These are phyloP conservation scores for Neurospora sp. DNA, from an alignment of 495 filamentous ascomycete species.

Conservation along the genomic window DNA sequence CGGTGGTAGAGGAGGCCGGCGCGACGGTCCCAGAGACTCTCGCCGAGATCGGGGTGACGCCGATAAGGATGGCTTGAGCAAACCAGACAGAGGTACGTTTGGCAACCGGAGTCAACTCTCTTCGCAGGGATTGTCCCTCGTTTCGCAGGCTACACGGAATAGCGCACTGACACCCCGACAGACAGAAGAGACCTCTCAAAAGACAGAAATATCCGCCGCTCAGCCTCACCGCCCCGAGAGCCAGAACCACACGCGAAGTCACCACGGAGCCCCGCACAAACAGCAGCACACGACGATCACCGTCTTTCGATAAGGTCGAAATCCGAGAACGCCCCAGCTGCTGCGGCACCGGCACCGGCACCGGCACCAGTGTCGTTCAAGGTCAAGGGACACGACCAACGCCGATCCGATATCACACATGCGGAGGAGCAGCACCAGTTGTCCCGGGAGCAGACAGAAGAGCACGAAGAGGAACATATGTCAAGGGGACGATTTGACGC, in stretches of 20 bases:
- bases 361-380: constrained; percentile 25
- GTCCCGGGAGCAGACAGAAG: constrained; percentile 9
- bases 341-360: constrained; percentile 16
- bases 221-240: constrained; percentile 7
- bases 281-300: constrained; percentile 6
- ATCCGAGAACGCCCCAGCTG: constrained; percentile 25
- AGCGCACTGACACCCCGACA: constrained; percentile 8
- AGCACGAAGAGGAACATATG: constrained; percentile 10
- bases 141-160: not conserved
- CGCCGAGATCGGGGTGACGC: not conserved
- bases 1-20: constrained; percentile 8
- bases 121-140: not conserved
- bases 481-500: constrained; percentile 19
- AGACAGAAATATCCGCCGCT: not conserved
- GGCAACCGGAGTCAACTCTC: not conserved
- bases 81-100: constrained; percentile 24
- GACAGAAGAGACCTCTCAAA: constrained; percentile 18
- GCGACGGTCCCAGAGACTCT: not conserved
- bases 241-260: constrained; percentile 25
- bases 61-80: constrained; percentile 2
- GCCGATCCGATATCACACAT: constrained; percentile 28
- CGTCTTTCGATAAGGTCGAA: constrained; percentile 14
- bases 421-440: constrained; percentile 6
- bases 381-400: constrained; percentile 27
- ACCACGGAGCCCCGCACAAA: constrained; percentile 14